Evolutionary conservation across 2,329 filamentous ascomycete species (phyloP).

Genomic region (Sphaerostilbella broomeana): DNA sequence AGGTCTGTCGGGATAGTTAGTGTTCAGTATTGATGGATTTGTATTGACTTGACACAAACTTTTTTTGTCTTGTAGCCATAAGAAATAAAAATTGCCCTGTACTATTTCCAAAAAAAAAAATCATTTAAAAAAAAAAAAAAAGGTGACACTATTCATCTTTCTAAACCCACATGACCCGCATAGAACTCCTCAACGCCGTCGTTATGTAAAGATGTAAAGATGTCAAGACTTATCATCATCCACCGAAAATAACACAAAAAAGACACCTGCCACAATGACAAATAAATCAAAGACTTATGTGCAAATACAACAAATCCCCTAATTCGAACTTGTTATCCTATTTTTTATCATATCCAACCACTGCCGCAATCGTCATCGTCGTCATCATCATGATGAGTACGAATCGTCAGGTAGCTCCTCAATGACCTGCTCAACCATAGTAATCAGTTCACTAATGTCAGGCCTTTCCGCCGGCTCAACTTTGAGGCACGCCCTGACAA

Average conservation of each 20-base stretch:
- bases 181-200: too few relatives aligned
- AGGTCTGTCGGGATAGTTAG: not conserved
- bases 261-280: too few relatives aligned
- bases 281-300: not conserved
- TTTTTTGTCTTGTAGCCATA: not conserved
- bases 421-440: conserved; percentile 68
- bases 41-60: not conserved
- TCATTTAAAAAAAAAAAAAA: not conserved
- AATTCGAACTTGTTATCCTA: too few relatives aligned
- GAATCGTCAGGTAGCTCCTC: conserved; percentile 47
- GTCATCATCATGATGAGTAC: conserved; percentile 13
- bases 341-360: not conserved
- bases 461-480: conserved; percentile 86
- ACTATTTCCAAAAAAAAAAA: not conserved
- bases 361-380: too few relatives aligned
- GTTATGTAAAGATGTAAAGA: not conserved
- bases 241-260: too few relatives aligned
- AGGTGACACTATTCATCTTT: too few relatives aligned
- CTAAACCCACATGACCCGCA: too few relatives aligned
- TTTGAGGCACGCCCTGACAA: conserved; percentile 78
- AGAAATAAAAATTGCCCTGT: not conserved
- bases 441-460: conserved; percentile 77
- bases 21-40: not conserved
- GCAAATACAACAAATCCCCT: too few relatives aligned
- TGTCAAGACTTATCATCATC: not conserved